Evolutionary conservation across 2,329 filamentous ascomycete genomes (phyloP), one percentile per base, ranked within the genome.

Genomic region (Scopulariopsis brevicaulis): DNA sequence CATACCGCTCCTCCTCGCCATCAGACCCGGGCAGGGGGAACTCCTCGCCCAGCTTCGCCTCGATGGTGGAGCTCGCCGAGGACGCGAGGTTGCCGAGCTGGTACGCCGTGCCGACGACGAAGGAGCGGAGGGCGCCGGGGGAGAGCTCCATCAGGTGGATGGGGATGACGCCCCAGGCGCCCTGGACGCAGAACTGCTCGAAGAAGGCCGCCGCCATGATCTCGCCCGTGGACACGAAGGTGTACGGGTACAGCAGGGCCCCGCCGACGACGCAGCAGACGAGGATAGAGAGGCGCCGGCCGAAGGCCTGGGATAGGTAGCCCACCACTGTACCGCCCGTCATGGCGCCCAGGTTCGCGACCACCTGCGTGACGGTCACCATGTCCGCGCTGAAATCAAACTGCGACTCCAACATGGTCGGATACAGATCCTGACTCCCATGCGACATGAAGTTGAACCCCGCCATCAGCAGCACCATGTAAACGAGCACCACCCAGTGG

Each of bases 371-470:
- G 4, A 86, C 75, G 0, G 84, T 87, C 12, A 86, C 78, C 58
- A 76, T 71, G 68, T 82, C 72, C 51, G 74, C 61, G 28, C 67
- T 65, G 62, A 78, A 78, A 37, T 65, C 65, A 63, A 73, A 78
- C 64, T 81, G 75, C 61, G 75, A 77, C 77, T 25, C 79, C 46
- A 86, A 76, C 85, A 92, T 87, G 68, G 91, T 46, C 0, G 88
- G 90, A 73, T 91, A 92, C 54, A 81, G 86, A 72, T 93, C 89
- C 69, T 93, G 88, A 25, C 83, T 86, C 1, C 87, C 89, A 74
- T 93, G 89, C 55, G 85, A 87, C 73, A 89, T 90, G 69, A 78
- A 84, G 71, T 85, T 85, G 74, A 84, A 84, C 89, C 90, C 69
- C 91, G 88, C 65, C 94, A 90, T 65, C 12, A 60, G 57, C 2